Percentiles rank a stretch among this genome's conserved stretches.
Evolutionary conservation across 1,139 yeast genomes (phyloP).

Genomic region (Spathaspora sp.): DNA sequence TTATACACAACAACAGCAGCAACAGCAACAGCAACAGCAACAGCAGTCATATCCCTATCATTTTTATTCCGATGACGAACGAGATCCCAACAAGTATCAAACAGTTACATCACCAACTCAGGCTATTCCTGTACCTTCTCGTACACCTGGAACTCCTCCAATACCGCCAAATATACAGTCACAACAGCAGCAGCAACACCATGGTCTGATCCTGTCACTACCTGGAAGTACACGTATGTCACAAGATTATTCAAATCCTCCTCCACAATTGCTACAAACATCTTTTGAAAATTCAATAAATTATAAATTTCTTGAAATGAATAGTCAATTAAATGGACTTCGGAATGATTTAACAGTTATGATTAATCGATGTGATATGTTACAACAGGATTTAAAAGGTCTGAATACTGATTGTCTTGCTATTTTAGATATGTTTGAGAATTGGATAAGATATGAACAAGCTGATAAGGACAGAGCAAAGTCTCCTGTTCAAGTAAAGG

Average conservation of each 20-base stretch:
- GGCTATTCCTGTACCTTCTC: background rate
- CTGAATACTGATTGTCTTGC: constrained; percentile 52
- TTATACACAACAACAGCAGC: constrained; percentile 6
- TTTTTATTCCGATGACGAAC: constrained; percentile 7
- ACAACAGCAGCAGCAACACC: constrained; percentile 5
- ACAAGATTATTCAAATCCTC: background rate
- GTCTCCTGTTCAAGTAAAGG: background rate
- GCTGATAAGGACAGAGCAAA: background rate
- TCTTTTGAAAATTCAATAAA: constrained; percentile 28
- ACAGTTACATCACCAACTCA: constrained; percentile 13
- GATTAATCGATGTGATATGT: constrained; percentile 44
- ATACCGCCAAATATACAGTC: background rate
- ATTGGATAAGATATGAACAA: constrained; percentile 11
- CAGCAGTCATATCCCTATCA: constrained; percentile 7
- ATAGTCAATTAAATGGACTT: constrained; percentile 33
- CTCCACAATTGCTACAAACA: background rate
- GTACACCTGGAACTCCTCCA: background rate
- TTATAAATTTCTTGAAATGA: constrained; percentile 40
- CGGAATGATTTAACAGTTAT: constrained; percentile 33
- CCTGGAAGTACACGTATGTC: background rate
- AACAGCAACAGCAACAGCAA: constrained; percentile 10
- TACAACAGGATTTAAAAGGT: constrained; percentile 44
- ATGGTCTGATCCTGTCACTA: constrained; percentile 1
- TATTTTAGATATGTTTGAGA: constrained; percentile 48
- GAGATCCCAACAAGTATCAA: constrained; percentile 6